Evolutionary conservation across 1,284 basidiomycete species (phyloP).

Genomic region (Peniophora sp.): DNA sequence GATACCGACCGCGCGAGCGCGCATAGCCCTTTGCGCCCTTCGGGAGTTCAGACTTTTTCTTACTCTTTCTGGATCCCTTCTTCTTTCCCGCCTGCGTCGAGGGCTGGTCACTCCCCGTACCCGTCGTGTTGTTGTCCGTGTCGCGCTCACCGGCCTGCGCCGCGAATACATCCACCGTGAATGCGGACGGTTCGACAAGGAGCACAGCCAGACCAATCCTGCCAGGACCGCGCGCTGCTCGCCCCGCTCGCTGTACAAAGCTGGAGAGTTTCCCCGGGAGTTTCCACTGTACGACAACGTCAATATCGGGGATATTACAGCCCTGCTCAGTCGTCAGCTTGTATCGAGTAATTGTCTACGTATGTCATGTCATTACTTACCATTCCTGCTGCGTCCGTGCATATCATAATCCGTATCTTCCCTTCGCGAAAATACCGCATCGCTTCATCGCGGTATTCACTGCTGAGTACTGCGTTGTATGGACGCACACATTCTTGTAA

Average conservation of each 20-base stretch:
- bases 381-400: constrained; percentile 17
- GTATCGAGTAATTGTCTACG: background rate
- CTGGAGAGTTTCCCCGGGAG: constrained; percentile 14
- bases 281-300: constrained; percentile 19
- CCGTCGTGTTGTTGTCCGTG: no score
- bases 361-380: constrained; percentile 15
- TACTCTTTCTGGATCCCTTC: no score
- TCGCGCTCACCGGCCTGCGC: no score
- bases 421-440: constrained; percentile 11
- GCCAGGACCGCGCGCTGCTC: constrained; percentile 12
- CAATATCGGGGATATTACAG: constrained; percentile 17
- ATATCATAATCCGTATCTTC: constrained; percentile 11
- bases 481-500: constrained; percentile 6
- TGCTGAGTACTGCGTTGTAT: constrained; percentile 12
- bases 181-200: constrained; percentile 14
- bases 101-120: no score
- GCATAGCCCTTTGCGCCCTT: background rate
- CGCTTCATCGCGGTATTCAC: constrained; percentile 6
- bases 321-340: constrained; percentile 8
- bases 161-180: no score
- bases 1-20: background rate
- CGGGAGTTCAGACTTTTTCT: no score
- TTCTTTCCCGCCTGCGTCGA: no score
- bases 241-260: constrained; percentile 17
- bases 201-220: constrained; percentile 13